Conservation (phyloP, 2,329 filamentous ascomycete genomes). For the Epichloe bromicola region DNA sequence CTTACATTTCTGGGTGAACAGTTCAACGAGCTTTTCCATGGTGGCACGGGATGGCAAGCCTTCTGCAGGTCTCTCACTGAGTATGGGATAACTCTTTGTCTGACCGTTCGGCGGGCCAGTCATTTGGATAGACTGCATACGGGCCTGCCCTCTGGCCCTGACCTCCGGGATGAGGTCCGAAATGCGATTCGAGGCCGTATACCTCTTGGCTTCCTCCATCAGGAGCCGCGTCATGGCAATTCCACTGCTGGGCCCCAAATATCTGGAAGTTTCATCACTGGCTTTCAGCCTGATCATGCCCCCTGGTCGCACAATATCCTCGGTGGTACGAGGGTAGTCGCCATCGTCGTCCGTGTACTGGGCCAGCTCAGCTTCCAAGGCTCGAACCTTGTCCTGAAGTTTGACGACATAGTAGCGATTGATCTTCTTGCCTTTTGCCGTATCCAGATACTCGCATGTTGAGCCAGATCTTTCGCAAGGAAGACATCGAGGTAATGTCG, state of each 20-base stretch:
- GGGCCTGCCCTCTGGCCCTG: constrained; percentile 41
- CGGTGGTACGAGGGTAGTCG: constrained; percentile 55
- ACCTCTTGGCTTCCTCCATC: constrained; percentile 93
- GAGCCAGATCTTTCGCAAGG: constrained; percentile 89
- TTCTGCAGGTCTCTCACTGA: constrained; percentile 70
- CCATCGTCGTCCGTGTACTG: constrained; percentile 67
- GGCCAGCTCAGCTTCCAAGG: constrained; percentile 68
- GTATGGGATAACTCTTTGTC: constrained; percentile 83
- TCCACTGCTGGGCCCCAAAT: constrained; percentile 85
- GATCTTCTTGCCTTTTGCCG: constrained; percentile 71
- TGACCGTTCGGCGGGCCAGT: constrained; percentile 36
- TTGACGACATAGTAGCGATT: constrained; percentile 86
- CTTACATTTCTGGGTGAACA: constrained; percentile 75
- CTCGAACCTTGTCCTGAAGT: constrained; percentile 74
- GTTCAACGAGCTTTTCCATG: constrained; percentile 65
- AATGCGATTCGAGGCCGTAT: constrained; percentile 81
- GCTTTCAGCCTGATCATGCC: constrained; percentile 76
- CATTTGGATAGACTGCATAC: constrained; percentile 47
- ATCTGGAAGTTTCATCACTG: constrained; percentile 74
- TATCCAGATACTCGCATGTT: constrained; percentile 90
- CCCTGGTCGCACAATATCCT: constrained; percentile 76
- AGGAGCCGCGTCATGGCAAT: constrained; percentile 90
- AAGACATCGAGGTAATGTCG: constrained; percentile 77
- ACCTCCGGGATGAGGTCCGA: constrained; percentile 78
- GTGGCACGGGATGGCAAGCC: constrained; percentile 61